Base-by-base conservation (phyloP, 2,329 filamentous ascomycete genomes). In the Pestalotiopsis sp. region DNA sequence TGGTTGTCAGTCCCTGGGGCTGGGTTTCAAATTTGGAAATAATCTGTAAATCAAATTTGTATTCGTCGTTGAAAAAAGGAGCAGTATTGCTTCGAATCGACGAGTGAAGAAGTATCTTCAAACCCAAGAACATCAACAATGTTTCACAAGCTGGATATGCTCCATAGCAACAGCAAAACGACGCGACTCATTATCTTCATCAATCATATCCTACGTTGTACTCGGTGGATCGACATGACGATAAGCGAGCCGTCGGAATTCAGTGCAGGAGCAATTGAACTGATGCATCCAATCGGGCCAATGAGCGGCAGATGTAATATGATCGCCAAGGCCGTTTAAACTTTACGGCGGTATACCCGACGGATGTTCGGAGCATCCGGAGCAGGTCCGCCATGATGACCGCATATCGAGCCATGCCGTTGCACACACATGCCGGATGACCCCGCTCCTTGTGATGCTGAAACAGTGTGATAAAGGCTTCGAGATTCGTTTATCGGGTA, bases 21-120 rank as follows among this genome's bases (percentile, higher is more conserved):
- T 2, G 4, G 7, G 17, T 9, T 1, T 11, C 2, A 0, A 12
- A 9, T 52, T n/a, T 45, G 6, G 11, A 52, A 2, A n/a, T 1
- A n/a, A n/a, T n/a, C n/a, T n/a, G n/a, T n/a, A 17, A 2, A 52
- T 52, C 3, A 9, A 52, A 9, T 0, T 2, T 2, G 31, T 36
- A 36, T 36, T 9, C 7, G 45, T n/a, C 5, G 41, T n/a, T 52
- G 14, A 1, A 20, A n/a, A 4, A 1, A 52, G 11, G 20, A n/a
- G 5, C 31, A 36, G 45, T 9, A 3, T 52, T 9, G n/a, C 45
- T 11, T n/a, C 14, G 20, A 1, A 52, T 6, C 2, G 9, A 36
- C 7, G 31, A 52, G 9, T 23, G n/a, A 4, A 52, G 5, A 52
- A 17, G 5, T 52, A n/a, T 52, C 1, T 9, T 23, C 31, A 4